These are phyloP conservation scores for Dioszegia aurantiaca DNA, from an alignment of 768 basidiomycete species.

Conservation along the genomic window DNA sequence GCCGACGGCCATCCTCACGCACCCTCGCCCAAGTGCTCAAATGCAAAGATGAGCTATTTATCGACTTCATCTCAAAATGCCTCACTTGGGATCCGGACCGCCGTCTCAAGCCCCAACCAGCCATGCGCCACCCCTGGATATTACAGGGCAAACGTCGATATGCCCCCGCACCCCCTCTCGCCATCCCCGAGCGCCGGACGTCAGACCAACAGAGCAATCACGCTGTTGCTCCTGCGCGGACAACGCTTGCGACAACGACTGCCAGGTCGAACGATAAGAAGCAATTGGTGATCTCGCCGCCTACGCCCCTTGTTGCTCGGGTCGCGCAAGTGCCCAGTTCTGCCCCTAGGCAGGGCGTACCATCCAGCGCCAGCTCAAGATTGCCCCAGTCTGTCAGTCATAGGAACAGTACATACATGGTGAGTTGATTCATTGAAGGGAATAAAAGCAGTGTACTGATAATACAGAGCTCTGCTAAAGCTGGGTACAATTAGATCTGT, in stretches of 20 bases:
- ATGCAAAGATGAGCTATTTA: slow-evolving; percentile 88
- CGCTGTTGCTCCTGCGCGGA: background rate
- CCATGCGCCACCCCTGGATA: slow-evolving; percentile 86
- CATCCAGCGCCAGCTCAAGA: slow-evolving; percentile 2
- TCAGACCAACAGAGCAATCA: background rate
- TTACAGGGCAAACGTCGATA: slow-evolving; percentile 56
- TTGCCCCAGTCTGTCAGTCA: slow-evolving; percentile 7
- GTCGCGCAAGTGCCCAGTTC: slow-evolving; percentile 12
- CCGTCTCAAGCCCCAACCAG: slow-evolving; percentile 87
- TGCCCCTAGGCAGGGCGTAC: slow-evolving; percentile 3
- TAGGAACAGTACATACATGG: slow-evolving; percentile 19
- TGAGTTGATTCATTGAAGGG: background rate
- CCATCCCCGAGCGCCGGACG: background rate
- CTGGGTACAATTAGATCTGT: background rate
- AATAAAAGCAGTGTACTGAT: background rate
- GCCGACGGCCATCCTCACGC: slow-evolving; percentile 86
- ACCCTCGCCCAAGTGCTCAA: slow-evolving; percentile 82
- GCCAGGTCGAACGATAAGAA: slow-evolving; percentile 21
- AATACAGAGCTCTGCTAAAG: slow-evolving; percentile 1
- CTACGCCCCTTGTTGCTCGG: slow-evolving; percentile 42
- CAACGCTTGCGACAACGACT: background rate
- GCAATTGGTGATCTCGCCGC: slow-evolving; percentile 39
- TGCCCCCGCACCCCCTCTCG: slow-evolving; percentile 4
- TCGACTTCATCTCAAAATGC: slow-evolving; percentile 96
- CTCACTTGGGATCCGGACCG: slow-evolving; percentile 98